Evolutionary conservation across 352 stramenopile species (phyloP).

Genomic region (Globisporangium ultimum): DNA sequence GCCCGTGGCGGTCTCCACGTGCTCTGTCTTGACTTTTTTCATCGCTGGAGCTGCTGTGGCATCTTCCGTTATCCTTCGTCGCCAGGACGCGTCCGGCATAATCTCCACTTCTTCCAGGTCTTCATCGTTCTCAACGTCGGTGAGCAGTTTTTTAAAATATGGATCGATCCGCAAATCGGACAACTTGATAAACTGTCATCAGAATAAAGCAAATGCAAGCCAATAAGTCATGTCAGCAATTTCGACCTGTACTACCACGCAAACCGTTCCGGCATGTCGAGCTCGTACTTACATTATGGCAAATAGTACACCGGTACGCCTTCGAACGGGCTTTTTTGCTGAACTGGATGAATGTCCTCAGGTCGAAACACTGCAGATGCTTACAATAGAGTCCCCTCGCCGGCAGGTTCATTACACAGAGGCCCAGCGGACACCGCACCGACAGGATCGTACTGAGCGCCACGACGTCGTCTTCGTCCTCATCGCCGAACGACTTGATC

Average conservation of each 20-base stretch:
- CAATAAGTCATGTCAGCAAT: too few species aligned
- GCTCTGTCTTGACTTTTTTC: constrained; percentile 65
- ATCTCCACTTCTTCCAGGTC: constrained; percentile 91
- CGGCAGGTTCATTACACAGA: constrained; percentile 87
- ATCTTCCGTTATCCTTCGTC: constrained; percentile 56
- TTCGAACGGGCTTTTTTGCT: constrained; percentile 87
- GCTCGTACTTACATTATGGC: constrained; percentile 71
- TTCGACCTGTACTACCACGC: too few species aligned
- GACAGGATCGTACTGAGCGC: constrained; percentile 87
- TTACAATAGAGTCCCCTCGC: constrained; percentile 89
- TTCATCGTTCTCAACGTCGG: constrained; percentile 75
- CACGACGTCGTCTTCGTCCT: constrained; percentile 82
- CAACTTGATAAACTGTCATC: constrained; percentile 79
- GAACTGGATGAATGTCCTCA: constrained; percentile 90
- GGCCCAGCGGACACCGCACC: constrained; percentile 81
- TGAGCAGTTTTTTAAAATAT: constrained; percentile 88
- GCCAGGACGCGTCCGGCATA: constrained; percentile 79
- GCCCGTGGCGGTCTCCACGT: constrained; percentile 10
- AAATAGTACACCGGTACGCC: constrained; percentile 89
- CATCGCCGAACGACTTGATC: constrained; percentile 75
- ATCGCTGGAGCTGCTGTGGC: constrained; percentile 22
- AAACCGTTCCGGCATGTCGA: neutral
- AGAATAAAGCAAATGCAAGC: too few species aligned
- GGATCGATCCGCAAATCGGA: constrained; percentile 87
- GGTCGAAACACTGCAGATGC: constrained; percentile 96